Conservation (phyloP, 352 stramenopile genomes). For the Pythium dissotocum region DNA sequence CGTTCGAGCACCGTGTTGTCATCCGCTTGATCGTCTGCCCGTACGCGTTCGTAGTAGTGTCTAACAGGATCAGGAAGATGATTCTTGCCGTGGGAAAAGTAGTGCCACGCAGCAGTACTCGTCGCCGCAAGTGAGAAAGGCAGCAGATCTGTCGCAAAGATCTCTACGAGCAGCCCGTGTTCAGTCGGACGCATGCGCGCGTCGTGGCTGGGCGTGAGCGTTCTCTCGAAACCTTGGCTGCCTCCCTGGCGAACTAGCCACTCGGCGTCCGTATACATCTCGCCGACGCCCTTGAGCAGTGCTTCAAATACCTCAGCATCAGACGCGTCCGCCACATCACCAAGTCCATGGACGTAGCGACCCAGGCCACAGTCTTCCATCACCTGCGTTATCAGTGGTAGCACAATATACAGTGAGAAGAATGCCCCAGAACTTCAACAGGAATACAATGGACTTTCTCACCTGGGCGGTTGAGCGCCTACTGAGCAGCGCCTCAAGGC, state of each 20-base stretch:
- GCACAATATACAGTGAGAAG: too few species aligned
- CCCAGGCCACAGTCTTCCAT: conserved; percentile 1
- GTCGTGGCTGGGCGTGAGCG: too few species aligned
- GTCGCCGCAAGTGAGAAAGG: conserved; percentile 13
- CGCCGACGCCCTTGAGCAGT: conserved; percentile 7
- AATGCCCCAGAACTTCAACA: too few species aligned
- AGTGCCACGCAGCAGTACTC: conserved; percentile 12
- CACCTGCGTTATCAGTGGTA: neutral
- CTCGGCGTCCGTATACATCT: conserved; percentile 9
- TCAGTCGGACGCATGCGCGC: conserved; percentile 6
- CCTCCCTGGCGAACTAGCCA: neutral
- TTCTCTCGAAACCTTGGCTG: too few species aligned
- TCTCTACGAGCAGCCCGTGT: conserved; percentile 10
- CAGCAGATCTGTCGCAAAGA: conserved; percentile 13
- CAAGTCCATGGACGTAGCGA: neutral
- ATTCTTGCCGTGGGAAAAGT: conserved; percentile 21
- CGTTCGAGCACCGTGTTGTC: conserved; percentile 59
- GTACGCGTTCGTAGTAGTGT: conserved; percentile 15
- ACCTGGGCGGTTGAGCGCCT: conserved; percentile 34
- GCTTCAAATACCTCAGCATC: neutral
- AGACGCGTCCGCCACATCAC: neutral
- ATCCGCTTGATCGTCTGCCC: too few species aligned
- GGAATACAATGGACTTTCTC: too few species aligned
- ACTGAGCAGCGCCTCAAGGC: conserved; percentile 38
- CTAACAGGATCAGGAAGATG: neutral